phyloP scores from a whole-genome alignment of 2,329 filamentous ascomycete species.

The Pseudogymnoascus sp. region DNA sequence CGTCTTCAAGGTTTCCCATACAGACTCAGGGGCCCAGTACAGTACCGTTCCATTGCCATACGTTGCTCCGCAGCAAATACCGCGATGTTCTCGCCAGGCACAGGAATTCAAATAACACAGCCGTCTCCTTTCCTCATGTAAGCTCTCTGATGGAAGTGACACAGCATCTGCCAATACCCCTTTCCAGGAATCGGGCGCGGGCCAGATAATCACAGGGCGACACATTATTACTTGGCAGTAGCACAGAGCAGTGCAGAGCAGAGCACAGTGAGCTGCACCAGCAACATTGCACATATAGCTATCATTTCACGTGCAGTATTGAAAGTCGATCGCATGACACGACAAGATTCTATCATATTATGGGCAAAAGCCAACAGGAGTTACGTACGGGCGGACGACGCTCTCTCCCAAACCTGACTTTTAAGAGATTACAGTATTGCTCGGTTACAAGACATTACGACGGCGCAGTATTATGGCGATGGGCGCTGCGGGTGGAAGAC shows the following conservation, averaged over 20 bases:
- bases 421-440: background rate
- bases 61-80: constrained; percentile 2
- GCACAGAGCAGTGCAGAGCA: background rate
- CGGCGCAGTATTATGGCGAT: background rate
- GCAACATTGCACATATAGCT: constrained; percentile 4
- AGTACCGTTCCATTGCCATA: constrained; percentile 7
- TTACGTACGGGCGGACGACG: background rate
- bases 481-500: background rate
- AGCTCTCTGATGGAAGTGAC: constrained; percentile 1
- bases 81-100: constrained; percentile 1
- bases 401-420: background rate
- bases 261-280: background rate
- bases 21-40: constrained; percentile 1
- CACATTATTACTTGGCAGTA: constrained; percentile 3
- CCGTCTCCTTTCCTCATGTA: background rate
- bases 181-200: background rate
- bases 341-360: constrained; percentile 3
- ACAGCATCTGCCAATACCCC: background rate
- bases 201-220: background rate
- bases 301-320: constrained; percentile 6
- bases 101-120: constrained; percentile 5
- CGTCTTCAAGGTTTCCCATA: background rate
- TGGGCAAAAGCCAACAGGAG: background rate
- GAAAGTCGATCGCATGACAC: background rate
- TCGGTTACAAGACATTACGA: background rate